These are phyloP conservation scores for Chrysosporium keratinophilum DNA, from an alignment of 2,329 filamentous ascomycete species.

Conservation along the genomic window DNA sequence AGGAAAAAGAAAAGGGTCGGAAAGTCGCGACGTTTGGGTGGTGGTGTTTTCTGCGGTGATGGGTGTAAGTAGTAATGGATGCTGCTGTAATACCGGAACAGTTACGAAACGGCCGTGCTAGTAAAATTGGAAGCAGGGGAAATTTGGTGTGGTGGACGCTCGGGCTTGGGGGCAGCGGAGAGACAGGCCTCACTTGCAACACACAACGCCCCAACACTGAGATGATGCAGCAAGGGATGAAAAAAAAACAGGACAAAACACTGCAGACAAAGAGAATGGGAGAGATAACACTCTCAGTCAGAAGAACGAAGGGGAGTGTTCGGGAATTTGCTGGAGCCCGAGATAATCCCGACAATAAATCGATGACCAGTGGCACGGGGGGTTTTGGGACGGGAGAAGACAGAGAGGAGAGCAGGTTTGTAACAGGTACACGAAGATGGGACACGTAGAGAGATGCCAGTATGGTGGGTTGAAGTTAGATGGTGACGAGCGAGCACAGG, in stretches of 20 bases:
- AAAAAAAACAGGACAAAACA: constrained; percentile 8
- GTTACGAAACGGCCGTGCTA: constrained; percentile 10
- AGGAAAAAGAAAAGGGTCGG: not conserved
- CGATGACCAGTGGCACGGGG: not conserved
- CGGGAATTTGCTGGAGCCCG: constrained; percentile 8
- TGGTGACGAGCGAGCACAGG: not conserved
- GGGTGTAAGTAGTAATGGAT: not conserved
- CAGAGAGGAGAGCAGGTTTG: not conserved
- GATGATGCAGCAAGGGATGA: not conserved
- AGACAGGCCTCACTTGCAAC: not conserved
- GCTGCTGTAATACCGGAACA: constrained; percentile 10
- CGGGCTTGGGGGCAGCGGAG: not conserved
- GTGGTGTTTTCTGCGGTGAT: constrained; percentile 1
- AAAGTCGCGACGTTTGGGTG: not conserved
- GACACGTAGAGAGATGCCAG: too few species aligned
- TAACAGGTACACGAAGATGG: too few species aligned
- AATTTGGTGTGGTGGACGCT: not conserved
- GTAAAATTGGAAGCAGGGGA: not conserved
- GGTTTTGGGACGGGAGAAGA: not conserved
- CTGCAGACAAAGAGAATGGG: not conserved
- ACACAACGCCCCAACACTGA: not conserved
- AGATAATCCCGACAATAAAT: not conserved
- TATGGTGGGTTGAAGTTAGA: not conserved
- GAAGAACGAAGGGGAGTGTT: constrained; percentile 15
- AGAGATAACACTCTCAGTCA: constrained; percentile 2